Evolutionary conservation across 148 eudicot species (phyloP).

Genomic region (Bassia scoparia): DNA sequence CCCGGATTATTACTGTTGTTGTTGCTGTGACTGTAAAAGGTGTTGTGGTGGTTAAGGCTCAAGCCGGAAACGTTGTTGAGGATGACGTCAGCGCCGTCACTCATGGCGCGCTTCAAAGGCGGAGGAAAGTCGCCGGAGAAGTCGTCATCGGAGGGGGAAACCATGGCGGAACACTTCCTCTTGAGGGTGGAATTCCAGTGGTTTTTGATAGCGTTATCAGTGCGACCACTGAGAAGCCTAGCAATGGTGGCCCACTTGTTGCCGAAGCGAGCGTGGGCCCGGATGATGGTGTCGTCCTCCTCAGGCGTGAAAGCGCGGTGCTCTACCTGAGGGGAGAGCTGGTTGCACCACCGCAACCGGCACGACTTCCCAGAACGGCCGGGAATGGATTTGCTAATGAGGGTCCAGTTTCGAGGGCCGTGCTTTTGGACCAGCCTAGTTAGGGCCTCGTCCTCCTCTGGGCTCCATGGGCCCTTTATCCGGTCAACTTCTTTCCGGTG

Average conservation of each 20-base stretch:
- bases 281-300: conserved; percentile 70
- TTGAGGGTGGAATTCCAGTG: conserved; percentile 90
- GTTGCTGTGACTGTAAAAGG: too few species aligned
- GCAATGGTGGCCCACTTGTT: conserved; percentile 96
- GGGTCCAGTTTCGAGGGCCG: conserved; percentile 84
- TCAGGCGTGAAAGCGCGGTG: conserved; percentile 71
- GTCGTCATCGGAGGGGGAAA: conserved; percentile 21
- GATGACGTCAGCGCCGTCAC: conserved; percentile 53
- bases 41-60: conserved; percentile 21
- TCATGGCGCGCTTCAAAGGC: conserved; percentile 66
- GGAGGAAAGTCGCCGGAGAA: conserved; percentile 29
- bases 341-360: conserved; percentile 85
- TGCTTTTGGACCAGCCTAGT: conserved; percentile 56
- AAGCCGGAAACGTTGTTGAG: conserved; percentile 44
- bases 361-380: conserved; percentile 86
- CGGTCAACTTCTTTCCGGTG: conserved; percentile 41
- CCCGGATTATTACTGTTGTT: conserved; percentile 30
- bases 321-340: conserved; percentile 82
- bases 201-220: conserved; percentile 90
- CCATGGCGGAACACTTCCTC: conserved; percentile 54
- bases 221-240: conserved; percentile 58
- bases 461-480: conserved; percentile 95
- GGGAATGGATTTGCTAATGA: conserved; percentile 74
- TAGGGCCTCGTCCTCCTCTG: conserved; percentile 70
- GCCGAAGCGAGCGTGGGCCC: conserved; percentile 77